A percentile compares a stretch with the other conserved stretches of the same genome.
These are phyloP conservation scores for Fusarium chaquense DNA, from an alignment of 2,329 filamentous ascomycete genomes.

Conservation along the genomic window DNA sequence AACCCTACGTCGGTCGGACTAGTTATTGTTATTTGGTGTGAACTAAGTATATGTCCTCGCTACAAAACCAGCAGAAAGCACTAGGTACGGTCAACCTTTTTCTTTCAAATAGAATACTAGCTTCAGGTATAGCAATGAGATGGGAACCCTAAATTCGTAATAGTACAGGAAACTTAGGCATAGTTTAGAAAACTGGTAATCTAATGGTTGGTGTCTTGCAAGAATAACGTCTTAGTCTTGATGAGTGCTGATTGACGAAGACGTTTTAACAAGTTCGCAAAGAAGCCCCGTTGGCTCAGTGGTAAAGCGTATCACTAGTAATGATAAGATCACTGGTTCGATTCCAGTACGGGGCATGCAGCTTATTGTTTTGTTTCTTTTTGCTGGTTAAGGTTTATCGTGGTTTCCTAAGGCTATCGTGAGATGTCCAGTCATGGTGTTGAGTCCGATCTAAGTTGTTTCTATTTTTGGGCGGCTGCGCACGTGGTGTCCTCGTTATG, in stretches of 20 bases:
- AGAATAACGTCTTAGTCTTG: too few species aligned
- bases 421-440: not conserved
- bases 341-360: slow-evolving; percentile 7
- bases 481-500: not conserved
- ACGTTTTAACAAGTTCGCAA: not conserved
- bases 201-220: not conserved
- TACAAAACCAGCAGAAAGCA: not conserved
- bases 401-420: not conserved
- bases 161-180: not conserved
- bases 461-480: not conserved
- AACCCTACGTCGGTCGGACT: not conserved
- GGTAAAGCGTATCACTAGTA: slow-evolving; percentile 44
- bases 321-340: slow-evolving; percentile 21
- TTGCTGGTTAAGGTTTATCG: not conserved
- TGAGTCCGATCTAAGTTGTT: not conserved
- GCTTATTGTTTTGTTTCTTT: not conserved
- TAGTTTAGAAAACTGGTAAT: not conserved
- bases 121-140: not conserved
- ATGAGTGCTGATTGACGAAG: fast-evolving
- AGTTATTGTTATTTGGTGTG: not conserved
- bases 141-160: not conserved
- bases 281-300: slow-evolving; percentile 40
- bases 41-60: not conserved
- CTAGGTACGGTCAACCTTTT: not conserved
- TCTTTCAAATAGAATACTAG: not conserved